Conservation (phyloP, 2,329 filamentous ascomycete species). For the Sporothrix pallida region DNA sequence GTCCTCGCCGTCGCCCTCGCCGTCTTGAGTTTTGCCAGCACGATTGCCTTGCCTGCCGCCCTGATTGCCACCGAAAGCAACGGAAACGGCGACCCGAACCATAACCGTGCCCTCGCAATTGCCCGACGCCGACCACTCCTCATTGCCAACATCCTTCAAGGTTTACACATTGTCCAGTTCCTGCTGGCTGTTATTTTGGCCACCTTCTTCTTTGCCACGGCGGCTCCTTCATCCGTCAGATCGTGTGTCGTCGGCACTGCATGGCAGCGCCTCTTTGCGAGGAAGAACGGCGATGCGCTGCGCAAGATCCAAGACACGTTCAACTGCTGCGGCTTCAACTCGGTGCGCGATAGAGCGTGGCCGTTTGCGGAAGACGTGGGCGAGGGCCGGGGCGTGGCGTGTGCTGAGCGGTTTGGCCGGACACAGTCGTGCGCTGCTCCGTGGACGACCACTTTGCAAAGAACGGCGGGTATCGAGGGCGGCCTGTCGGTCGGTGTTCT, state of each 20-base stretch:
- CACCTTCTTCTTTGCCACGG: conserved; percentile 50
- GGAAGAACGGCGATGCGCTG: conserved; percentile 58
- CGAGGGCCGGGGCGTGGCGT: conserved; percentile 38
- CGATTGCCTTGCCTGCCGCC: conserved; percentile 12
- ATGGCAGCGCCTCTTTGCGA: conserved; percentile 62
- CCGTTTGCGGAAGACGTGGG: conserved; percentile 57
- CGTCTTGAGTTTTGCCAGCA: conserved; percentile 25
- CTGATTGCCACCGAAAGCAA: background rate
- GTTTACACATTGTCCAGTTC: conserved; percentile 35
- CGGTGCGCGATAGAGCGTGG: conserved; percentile 64
- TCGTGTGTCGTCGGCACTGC: conserved; percentile 61
- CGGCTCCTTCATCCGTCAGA: conserved; percentile 44
- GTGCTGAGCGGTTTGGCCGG: conserved; percentile 57
- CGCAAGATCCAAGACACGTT: conserved; percentile 68
- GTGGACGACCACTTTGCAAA: conserved; percentile 63
- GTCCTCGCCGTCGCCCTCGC: conserved; percentile 23
- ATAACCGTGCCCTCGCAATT: background rate
- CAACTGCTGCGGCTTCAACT: conserved; percentile 69
- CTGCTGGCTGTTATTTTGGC: conserved; percentile 52
- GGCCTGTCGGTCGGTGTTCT: conserved; percentile 59
- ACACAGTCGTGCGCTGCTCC: conserved; percentile 55
- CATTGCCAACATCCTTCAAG: background rate
- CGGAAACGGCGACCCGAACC: background rate
- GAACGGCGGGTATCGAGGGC: conserved; percentile 60
- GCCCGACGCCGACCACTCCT: background rate